A percentile compares a stretch with the other conserved stretches of the same genome.
Conservation (phyloP, 306 rosid genomes). For the Canavalia gladiata region DNA sequence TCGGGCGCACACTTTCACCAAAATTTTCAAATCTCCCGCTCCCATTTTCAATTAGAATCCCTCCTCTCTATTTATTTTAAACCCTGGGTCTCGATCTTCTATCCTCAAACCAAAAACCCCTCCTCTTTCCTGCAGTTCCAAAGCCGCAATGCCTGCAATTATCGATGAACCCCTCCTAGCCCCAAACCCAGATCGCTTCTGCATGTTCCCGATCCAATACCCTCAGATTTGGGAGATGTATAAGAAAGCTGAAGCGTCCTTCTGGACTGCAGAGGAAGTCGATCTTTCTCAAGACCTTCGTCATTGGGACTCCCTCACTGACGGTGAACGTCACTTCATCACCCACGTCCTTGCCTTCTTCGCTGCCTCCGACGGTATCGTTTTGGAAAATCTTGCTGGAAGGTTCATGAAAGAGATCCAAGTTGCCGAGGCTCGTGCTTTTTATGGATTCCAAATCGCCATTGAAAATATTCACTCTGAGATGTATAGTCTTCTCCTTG, state of each 20-base stretch:
- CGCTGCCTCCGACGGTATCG: slow-evolving; percentile 93
- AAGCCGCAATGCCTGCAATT: slow-evolving; percentile 63
- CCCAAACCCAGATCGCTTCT: slow-evolving; percentile 80
- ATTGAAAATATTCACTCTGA: slow-evolving; percentile 94
- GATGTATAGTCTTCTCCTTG: slow-evolving; percentile 84
- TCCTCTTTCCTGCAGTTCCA: too few relatives aligned
- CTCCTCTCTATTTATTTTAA: neutral
- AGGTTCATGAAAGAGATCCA: slow-evolving; percentile 91
- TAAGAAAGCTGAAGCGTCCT: slow-evolving; percentile 91
- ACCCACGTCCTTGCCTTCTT: slow-evolving; percentile 87
- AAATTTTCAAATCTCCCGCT: slow-evolving; percentile 39
- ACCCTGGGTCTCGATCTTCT: neutral
- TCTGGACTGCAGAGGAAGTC: slow-evolving; percentile 94
- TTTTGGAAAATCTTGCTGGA: slow-evolving; percentile 82
- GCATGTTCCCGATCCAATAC: slow-evolving; percentile 92
- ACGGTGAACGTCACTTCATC: slow-evolving; percentile 80
- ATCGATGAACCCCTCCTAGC: slow-evolving; percentile 84
- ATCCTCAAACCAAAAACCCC: too few relatives aligned
- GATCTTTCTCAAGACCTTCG: slow-evolving; percentile 70
- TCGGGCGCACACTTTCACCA: neutral
- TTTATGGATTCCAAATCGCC: slow-evolving; percentile 91
- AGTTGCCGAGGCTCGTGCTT: slow-evolving; percentile 84
- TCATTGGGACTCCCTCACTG: slow-evolving; percentile 69
- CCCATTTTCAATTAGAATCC: neutral
- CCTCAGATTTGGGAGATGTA: slow-evolving; percentile 96